phyloP scores from a whole-genome alignment of 2,329 filamentous ascomycete species.

The Shiraia sp. region DNA sequence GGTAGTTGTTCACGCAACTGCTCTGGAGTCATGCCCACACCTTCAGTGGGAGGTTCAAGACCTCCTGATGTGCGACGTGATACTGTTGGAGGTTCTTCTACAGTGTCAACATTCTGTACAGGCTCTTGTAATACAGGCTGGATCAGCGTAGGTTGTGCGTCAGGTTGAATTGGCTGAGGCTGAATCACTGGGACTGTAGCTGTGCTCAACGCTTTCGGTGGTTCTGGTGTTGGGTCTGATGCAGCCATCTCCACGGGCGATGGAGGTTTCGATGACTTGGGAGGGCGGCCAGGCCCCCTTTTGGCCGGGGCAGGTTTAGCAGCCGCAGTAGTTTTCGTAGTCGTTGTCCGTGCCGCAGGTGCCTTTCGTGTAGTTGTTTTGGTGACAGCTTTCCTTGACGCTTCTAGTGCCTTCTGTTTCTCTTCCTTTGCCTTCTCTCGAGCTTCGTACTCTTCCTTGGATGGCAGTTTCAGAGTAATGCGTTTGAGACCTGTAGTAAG shows the following conservation, averaged over 20 bases:
- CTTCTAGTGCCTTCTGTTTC: conserved; percentile 42
- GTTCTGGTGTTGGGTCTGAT: conserved; percentile 44
- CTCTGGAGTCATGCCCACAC: conserved; percentile 39
- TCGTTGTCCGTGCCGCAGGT: conserved; percentile 20
- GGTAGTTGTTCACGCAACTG: conserved; percentile 44
- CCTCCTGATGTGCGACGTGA: conserved; percentile 22
- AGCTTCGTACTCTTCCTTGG: conserved; percentile 60
- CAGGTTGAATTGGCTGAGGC: conserved; percentile 30
- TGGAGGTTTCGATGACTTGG: conserved; percentile 28
- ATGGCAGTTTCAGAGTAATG: conserved; percentile 62
- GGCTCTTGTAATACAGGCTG: conserved; percentile 1
- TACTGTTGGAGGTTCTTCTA: not conserved
- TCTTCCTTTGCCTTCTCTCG: conserved; percentile 53
- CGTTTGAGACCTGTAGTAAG: conserved; percentile 59
- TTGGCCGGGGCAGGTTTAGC: conserved; percentile 26
- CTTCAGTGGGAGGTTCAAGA: conserved; percentile 33
- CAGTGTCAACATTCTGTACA: not conserved
- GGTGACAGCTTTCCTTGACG: conserved; percentile 38
- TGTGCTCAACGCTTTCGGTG: conserved; percentile 24
- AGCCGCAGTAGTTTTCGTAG: conserved; percentile 14
- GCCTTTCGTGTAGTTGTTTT: conserved; percentile 27
- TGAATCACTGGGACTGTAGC: conserved; percentile 29
- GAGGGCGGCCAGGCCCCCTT: conserved; percentile 26
- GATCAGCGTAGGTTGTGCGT: conserved; percentile 9
- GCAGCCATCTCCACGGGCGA: conserved; percentile 41